Conservation (phyloP, 495 filamentous ascomycete genomes). For the Podospora pseudopauciseta region DNA sequence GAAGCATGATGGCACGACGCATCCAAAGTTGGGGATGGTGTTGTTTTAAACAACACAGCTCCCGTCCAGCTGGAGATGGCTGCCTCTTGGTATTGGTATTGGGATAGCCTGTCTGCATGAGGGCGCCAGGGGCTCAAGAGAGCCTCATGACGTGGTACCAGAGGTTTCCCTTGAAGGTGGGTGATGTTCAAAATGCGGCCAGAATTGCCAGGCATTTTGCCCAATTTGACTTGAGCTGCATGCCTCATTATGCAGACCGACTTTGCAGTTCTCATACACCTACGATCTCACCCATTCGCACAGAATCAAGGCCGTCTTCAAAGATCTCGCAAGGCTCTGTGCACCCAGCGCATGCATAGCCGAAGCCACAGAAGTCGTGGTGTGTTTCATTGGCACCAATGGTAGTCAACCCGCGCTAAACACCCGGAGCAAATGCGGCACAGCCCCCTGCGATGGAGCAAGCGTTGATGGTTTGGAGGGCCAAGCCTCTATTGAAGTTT, state of each 20-base stretch:
- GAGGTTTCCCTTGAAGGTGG: background rate
- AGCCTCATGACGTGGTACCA: background rate
- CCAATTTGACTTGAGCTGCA: background rate
- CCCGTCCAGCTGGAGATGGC: background rate
- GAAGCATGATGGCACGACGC: background rate
- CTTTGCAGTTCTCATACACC: background rate
- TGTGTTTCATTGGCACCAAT: background rate
- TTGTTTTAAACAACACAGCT: background rate
- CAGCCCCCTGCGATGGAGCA: background rate
- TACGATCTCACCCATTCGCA: background rate
- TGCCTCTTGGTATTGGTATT: background rate
- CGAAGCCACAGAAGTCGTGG: background rate
- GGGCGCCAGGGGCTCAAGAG: background rate
- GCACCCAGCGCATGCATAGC: slow-evolving; percentile 1
- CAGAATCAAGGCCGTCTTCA: background rate
- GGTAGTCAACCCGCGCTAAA: background rate
- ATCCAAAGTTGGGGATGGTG: background rate
- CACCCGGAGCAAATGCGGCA: background rate
- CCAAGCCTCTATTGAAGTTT: background rate
- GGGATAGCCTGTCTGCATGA: background rate
- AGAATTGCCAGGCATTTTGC: background rate
- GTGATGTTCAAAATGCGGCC: background rate
- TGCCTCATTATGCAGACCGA: too few species aligned
- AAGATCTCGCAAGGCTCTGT: background rate
- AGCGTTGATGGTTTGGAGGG: background rate